Percentiles rank a stretch among this genome's conserved stretches.
Evolutionary conservation across 352 stramenopile genomes (phyloP).

Genomic region (Globisporangium irregulare): DNA sequence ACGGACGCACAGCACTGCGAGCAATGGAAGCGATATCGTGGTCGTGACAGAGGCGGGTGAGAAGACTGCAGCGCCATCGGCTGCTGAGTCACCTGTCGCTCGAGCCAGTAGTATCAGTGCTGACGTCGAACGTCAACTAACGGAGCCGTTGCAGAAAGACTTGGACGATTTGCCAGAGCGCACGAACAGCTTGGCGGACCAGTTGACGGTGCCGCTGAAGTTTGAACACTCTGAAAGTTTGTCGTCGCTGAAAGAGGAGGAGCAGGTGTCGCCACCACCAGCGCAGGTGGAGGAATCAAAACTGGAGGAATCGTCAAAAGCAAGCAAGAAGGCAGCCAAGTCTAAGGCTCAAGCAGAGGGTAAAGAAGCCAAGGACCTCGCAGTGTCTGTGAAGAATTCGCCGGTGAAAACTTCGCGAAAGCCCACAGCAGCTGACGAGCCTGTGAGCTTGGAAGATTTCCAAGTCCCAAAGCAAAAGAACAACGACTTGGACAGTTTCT

Average conservation of each 20-base stretch:
- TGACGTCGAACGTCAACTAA: neutral
- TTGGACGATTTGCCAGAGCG: conserved; percentile 53
- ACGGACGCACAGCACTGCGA: conserved; percentile 22
- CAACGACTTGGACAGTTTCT: conserved; percentile 74
- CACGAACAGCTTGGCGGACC: conserved; percentile 29
- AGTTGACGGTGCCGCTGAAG: conserved; percentile 33
- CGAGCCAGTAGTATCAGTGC: neutral
- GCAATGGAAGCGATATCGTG: conserved; percentile 31
- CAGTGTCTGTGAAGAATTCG: neutral
- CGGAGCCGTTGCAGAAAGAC: conserved; percentile 25
- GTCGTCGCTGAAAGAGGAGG: conserved; percentile 10
- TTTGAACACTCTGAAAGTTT: conserved; percentile 34
- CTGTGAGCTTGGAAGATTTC: conserved; percentile 75
- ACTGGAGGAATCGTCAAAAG: neutral
- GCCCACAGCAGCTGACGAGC: conserved; percentile 27
- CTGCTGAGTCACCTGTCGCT: neutral
- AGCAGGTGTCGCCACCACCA: neutral
- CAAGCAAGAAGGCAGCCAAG: neutral
- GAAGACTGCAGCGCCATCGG: neutral
- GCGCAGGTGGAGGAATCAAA: neutral
- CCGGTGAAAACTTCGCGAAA: conserved; percentile 14
- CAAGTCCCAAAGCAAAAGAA: conserved; percentile 53
- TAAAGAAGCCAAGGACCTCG: neutral
- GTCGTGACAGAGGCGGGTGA: conserved; percentile 17
- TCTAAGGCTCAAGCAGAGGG: neutral